Evolutionary conservation across 2,329 filamentous ascomycete genomes (phyloP), one percentile per base, ranked within the genome.

Genomic region (Pseudopithomyces chartarum): DNA sequence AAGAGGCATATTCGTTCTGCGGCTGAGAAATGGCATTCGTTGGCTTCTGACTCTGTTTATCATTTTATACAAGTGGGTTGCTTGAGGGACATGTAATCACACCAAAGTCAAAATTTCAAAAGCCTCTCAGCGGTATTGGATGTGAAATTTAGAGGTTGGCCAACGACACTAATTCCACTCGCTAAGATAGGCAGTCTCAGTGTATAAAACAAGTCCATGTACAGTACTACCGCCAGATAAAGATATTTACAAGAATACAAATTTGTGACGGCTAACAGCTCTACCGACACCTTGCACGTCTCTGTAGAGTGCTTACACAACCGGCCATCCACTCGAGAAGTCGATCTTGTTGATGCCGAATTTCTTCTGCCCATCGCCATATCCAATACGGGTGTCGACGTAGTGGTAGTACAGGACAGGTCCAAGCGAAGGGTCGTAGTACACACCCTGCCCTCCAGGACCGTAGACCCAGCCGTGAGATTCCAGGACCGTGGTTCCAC

Each of bases 321-420:
- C 67, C 8, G 82, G 82, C 82, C 82, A 84, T 26, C 80, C 82
- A 34, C 74, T 78, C 2, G 76, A 79, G 63, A 79, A 84, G 57
- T 77, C 60, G 34, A 84, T 78, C 50, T 71, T 78, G 62, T 84
- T 84, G 76, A 82, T 80, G 22, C 82, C 82, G 56, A 84, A 83
- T 50, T 73, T 73, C 72, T 83, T 84, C 61, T 83, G 75, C 4
- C 72, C 74, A 65, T 86, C 82, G 0, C 70, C 78, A 54, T 84
- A 80, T 1, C 84, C 83, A 58, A 85, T 78, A 1, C 71, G 78
- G 0, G 81, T 85, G 60, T 87, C 76, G 2, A 85, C 75, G 61
- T 87, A 87, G 63, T 88, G 85, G 64, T 88, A 88, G 70, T 88
- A 88, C 6, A 88, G 75, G 8, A 88, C 78, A 6, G 82, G 78